These are phyloP conservation scores for Ascodesmis nigricans DNA, from an alignment of 495 filamentous ascomycete species.

Conservation along the genomic window DNA sequence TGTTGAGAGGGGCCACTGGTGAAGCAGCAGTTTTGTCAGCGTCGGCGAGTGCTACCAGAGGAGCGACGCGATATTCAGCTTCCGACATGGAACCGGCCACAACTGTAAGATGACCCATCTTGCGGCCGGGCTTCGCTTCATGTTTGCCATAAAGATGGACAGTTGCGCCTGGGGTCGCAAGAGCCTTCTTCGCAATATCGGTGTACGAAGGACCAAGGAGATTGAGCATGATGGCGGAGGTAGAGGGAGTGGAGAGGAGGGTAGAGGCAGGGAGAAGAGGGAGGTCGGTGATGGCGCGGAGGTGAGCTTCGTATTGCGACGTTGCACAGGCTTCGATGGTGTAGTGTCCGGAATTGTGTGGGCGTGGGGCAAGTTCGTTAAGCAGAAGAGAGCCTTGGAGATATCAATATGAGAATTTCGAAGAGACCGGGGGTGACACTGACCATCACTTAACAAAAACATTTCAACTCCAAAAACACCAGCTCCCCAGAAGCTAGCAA, in stretches of 20 bases:
- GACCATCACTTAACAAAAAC: slow-evolving; percentile 64
- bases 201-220: slow-evolving; percentile 73
- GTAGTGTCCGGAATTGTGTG: slow-evolving; percentile 93
- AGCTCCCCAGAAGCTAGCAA: slow-evolving; percentile 60
- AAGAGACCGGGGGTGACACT: slow-evolving; percentile 17
- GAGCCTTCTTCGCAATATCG: slow-evolving; percentile 38
- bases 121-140: slow-evolving; percentile 59
- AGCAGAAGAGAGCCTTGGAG: slow-evolving; percentile 37
- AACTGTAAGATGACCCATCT: slow-evolving; percentile 87
- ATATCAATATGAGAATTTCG: background rate
- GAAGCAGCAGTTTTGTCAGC: slow-evolving; percentile 29
- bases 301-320: slow-evolving; percentile 81
- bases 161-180: slow-evolving; percentile 35
- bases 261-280: slow-evolving; percentile 41
- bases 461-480: slow-evolving; percentile 94
- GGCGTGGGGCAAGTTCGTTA: slow-evolving; percentile 86
- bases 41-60: slow-evolving; percentile 41
- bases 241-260: slow-evolving; percentile 34
- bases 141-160: slow-evolving; percentile 88
- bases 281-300: slow-evolving; percentile 63
- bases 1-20: slow-evolving; percentile 7
- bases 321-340: slow-evolving; percentile 78
- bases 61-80: slow-evolving; percentile 46
- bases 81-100: slow-evolving; percentile 44
- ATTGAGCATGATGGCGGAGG: slow-evolving; percentile 78